Conservation (phyloP, 2,329 filamentous ascomycete species). For the Ceratocystis papillata region DNA sequence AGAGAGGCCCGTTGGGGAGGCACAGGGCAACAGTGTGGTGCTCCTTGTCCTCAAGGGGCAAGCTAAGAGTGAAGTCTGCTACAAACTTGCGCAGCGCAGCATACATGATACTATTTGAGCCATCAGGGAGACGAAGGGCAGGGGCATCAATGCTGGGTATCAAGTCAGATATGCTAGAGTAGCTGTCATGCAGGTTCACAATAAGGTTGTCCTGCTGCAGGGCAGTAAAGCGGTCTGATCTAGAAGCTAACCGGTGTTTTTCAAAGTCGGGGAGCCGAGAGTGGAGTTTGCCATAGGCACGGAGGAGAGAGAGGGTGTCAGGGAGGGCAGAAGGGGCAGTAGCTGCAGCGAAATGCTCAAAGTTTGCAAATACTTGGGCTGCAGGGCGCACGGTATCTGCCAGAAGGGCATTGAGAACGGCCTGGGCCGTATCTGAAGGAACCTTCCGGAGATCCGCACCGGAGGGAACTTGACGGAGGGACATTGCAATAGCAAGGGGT, state of each 20-base stretch:
- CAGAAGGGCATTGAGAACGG: neutral
- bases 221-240: neutral
- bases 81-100: slow-evolving; percentile 31
- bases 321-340: slow-evolving; percentile 12
- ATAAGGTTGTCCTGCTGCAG: slow-evolving; percentile 25
- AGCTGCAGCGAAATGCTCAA: slow-evolving; percentile 1
- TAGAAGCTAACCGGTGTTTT: slow-evolving; percentile 13
- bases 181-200: slow-evolving; percentile 29
- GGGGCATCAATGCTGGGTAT: slow-evolving; percentile 28
- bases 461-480: neutral
- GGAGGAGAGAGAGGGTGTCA: slow-evolving; percentile 16
- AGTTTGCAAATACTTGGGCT: neutral
- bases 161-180: slow-evolving; percentile 35
- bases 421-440: slow-evolving; percentile 11
- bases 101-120: slow-evolving; percentile 30
- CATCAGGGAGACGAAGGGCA: slow-evolving; percentile 29
- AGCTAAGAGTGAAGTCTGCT: slow-evolving; percentile 30
- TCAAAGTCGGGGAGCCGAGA: slow-evolving; percentile 15
- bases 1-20: slow-evolving; percentile 43
- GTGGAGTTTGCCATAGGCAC: slow-evolving; percentile 18
- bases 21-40: slow-evolving; percentile 42
- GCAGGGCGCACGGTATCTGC: neutral
- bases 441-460: neutral
- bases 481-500: neutral
- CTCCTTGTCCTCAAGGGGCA: slow-evolving; percentile 17